Evolutionary conservation across 371 early-diverging fungal species (phyloP), one percentile per base, ranked within the genome.

Genomic region (Fennellomyces sp.): DNA sequence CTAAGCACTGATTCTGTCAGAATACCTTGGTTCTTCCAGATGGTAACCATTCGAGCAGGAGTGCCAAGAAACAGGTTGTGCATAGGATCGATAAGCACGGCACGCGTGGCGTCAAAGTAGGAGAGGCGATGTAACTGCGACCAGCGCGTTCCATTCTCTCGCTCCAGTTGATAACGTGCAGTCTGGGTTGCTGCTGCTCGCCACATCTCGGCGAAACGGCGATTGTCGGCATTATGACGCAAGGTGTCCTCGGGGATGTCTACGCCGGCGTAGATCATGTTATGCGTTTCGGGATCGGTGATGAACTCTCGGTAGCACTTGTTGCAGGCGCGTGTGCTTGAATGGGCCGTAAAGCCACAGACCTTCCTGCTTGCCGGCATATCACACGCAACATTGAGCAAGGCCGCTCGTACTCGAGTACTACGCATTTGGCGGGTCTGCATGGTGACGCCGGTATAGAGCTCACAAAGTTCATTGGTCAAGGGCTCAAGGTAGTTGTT

Each of bases 11-110:
- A 6, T 19, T 42, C 47, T 4, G 30, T 13, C 19, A 57, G 29
- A 13, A 57, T 3, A 11, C 49, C 49, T 15, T 27, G 49, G 5
- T 11, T n/a, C 29, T 8, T 51, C 51, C 51, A 41, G 2, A 29
- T 42, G n/a, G 8, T 8, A 5, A 26, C 17, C 27, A 58, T 49
- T 17, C 58, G 15, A 17, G 54, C 53, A 1, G 59, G 39, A 15
- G 56, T 54, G 3, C 61, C 61, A 23, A 61, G 35, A 27, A 48
- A 57, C 10, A 49, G 31, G 29, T 60, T 58, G 45, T 66, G 66
- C 57, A 56, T 52, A 8, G 56, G 30, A 38, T 66, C 66, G 13
- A 66, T 33, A 8, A 48, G 30, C 2, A 31, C 47, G 31, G 17
- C 39, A 6, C 58, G 47, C n/a, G 41, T 41, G 2, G 48, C 38